phyloP scores from a whole-genome alignment of 768 basidiomycete species.

The Tricholoma flavovirens region DNA sequence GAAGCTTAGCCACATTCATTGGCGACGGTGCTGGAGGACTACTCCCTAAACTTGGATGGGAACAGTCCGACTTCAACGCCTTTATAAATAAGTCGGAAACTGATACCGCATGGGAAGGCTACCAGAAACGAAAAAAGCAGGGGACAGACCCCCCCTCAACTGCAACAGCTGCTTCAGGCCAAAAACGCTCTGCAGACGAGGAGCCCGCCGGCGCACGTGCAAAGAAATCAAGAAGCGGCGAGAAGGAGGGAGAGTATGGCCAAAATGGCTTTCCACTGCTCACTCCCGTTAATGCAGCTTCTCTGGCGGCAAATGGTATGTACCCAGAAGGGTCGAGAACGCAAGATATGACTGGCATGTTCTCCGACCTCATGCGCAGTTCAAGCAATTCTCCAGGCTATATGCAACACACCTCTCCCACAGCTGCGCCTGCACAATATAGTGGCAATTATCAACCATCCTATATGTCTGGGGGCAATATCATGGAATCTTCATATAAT shows the following conservation, averaged over 20 bases:
- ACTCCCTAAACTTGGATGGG: slow-evolving; percentile 75
- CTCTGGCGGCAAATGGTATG: slow-evolving; percentile 32
- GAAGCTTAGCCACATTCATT: slow-evolving; percentile 72
- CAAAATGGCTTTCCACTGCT: slow-evolving; percentile 52
- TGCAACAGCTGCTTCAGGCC: slow-evolving; percentile 15
- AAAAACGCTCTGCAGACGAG: slow-evolving; percentile 54
- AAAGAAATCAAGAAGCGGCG: slow-evolving; percentile 49
- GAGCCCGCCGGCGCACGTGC: slow-evolving; percentile 31
- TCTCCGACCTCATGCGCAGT: slow-evolving; percentile 56
- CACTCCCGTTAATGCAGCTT: slow-evolving; percentile 42
- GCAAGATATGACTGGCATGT: slow-evolving; percentile 45
- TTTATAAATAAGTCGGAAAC: slow-evolving; percentile 85
- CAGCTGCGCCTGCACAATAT: slow-evolving; percentile 38
- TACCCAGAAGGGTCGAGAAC: slow-evolving; percentile 40
- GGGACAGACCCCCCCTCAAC: slow-evolving; percentile 18
- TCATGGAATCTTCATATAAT: slow-evolving; percentile 48
- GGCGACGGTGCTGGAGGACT: slow-evolving; percentile 82
- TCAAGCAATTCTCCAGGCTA: slow-evolving; percentile 57
- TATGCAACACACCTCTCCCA: slow-evolving; percentile 39
- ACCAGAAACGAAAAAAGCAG: slow-evolving; percentile 60
- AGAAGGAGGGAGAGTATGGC: slow-evolving; percentile 32
- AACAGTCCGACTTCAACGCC: slow-evolving; percentile 68
- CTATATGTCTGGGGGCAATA: slow-evolving; percentile 54
- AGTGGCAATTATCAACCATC: slow-evolving; percentile 36
- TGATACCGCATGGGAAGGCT: slow-evolving; percentile 90